Evolutionary conservation across 2,329 filamentous ascomycete species (phyloP).

Genomic region (Metarhizium robertsii): DNA sequence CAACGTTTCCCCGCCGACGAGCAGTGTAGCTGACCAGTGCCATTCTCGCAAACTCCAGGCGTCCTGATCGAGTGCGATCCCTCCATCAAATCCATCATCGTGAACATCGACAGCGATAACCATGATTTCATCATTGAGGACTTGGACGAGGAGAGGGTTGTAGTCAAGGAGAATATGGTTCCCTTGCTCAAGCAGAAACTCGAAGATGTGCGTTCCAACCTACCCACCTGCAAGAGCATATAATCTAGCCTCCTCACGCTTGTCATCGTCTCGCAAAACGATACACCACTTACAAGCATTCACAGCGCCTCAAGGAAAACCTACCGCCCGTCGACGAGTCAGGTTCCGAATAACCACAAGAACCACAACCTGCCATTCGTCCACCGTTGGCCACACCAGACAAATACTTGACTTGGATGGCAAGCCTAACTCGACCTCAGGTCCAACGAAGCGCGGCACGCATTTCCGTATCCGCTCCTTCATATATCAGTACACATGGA

Average conservation of each 20-base stretch:
- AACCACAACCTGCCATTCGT: too few relatives aligned
- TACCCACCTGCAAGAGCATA: not conserved
- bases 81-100: conserved; percentile 79
- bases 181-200: conserved; percentile 56
- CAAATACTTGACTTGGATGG: too few relatives aligned
- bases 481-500: too few relatives aligned
- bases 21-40: conserved; percentile 3
- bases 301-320: conserved; percentile 41
- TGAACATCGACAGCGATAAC: conserved; percentile 61
- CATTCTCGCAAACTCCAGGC: conserved; percentile 30
- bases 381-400: too few relatives aligned
- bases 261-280: too few relatives aligned
- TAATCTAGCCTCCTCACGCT: not conserved
- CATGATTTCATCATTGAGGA: conserved; percentile 74
- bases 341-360: conserved; percentile 32
- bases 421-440: too few relatives aligned
- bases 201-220: conserved; percentile 47
- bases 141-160: conserved; percentile 65
- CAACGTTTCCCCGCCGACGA: not conserved
- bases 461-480: too few relatives aligned
- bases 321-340: conserved; percentile 42
- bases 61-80: conserved; percentile 74
- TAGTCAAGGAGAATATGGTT: conserved; percentile 68
- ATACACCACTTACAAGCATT: not conserved
- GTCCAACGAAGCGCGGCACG: too few relatives aligned